phyloP scores from a whole-genome alignment of 1,284 basidiomycete species.

The Singerocomus inundabilis region DNA sequence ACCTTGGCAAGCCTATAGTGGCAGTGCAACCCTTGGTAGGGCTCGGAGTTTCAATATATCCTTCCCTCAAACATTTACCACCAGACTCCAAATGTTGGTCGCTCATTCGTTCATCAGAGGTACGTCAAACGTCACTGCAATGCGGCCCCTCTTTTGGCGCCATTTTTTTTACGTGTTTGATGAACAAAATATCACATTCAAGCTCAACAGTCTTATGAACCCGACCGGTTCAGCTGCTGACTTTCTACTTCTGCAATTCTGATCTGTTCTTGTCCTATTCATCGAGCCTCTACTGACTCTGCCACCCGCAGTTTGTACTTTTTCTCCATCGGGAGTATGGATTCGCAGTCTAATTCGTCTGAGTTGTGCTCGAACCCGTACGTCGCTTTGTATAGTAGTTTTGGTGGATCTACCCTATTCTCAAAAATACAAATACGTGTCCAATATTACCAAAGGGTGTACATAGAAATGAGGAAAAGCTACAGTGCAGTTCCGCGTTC shows the following conservation, averaged over 20 bases:
- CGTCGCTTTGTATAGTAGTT: background rate
- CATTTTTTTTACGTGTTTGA: slow-evolving; percentile 33
- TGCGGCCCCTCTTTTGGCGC: background rate
- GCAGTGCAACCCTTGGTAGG: no score
- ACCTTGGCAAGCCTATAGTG: no score
- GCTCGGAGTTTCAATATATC: background rate
- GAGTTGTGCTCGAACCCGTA: background rate
- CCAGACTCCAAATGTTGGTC: background rate
- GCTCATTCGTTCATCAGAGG: background rate
- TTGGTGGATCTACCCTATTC: background rate
- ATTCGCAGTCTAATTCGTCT: background rate
- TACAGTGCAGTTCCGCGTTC: slow-evolving; percentile 91
- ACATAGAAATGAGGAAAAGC: background rate
- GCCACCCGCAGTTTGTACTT: background rate
- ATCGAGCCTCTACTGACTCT: background rate
- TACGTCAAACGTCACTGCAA: slow-evolving; percentile 2
- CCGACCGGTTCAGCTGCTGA: slow-evolving; percentile 48
- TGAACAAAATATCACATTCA: slow-evolving; percentile 66
- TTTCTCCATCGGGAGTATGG: background rate
- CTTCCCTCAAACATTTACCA: background rate
- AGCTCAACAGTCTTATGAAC: slow-evolving; percentile 71
- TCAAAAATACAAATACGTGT: slow-evolving; percentile 6
- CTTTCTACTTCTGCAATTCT: slow-evolving; percentile 62
- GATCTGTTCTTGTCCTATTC: slow-evolving; percentile 31
- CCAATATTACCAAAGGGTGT: slow-evolving; percentile 5